These are phyloP conservation scores for Lentinus brumalis DNA, from an alignment of 768 basidiomycete species.

Conservation along the genomic window DNA sequence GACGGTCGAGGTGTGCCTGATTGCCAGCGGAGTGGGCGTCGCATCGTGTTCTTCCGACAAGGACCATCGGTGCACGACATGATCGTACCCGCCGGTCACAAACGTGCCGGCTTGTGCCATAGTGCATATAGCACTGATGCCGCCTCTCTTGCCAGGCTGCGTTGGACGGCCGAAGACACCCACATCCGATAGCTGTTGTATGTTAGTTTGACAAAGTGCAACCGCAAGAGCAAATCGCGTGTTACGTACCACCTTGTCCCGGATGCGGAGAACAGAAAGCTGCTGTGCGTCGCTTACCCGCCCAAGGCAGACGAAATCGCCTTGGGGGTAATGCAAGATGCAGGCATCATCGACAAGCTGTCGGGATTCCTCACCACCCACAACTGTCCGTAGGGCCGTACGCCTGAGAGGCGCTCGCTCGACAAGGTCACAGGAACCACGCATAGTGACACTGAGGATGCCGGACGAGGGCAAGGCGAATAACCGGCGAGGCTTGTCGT, in stretches of 20 bases:
- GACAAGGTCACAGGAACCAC: slow-evolving; percentile 36
- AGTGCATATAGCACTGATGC: slow-evolving; percentile 45
- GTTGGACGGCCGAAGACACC: slow-evolving; percentile 13
- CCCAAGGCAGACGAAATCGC: slow-evolving; percentile 36
- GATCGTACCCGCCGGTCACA: slow-evolving; percentile 53
- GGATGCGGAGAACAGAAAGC: slow-evolving; percentile 18
- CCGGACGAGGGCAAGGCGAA: slow-evolving; percentile 24
- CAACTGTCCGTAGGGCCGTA: slow-evolving; percentile 2
- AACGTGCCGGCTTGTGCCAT: slow-evolving; percentile 45
- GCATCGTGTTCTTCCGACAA: slow-evolving; percentile 31
- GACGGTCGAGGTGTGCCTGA: slow-evolving; percentile 46
- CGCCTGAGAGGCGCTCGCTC: not conserved
- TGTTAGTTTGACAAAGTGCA: not conserved
- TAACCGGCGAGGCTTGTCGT: slow-evolving; percentile 45
- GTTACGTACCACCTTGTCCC: not conserved
- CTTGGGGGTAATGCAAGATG: slow-evolving; percentile 30
- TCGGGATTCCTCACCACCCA: slow-evolving; percentile 17
- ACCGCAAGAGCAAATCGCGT: not conserved
- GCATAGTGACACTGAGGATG: slow-evolving; percentile 40
- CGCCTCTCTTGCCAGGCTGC: slow-evolving; percentile 35
- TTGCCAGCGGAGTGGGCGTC: slow-evolving; percentile 34
- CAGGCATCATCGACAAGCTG: slow-evolving; percentile 47
- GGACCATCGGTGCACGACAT: slow-evolving; percentile 50
- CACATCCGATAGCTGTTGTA: slow-evolving; percentile 6
- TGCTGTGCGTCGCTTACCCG: slow-evolving; percentile 37